Evolutionary conservation across 148 eudicot species (phyloP), one percentile per base, ranked within the genome.

Genomic region (Chenopodium quinoa): DNA sequence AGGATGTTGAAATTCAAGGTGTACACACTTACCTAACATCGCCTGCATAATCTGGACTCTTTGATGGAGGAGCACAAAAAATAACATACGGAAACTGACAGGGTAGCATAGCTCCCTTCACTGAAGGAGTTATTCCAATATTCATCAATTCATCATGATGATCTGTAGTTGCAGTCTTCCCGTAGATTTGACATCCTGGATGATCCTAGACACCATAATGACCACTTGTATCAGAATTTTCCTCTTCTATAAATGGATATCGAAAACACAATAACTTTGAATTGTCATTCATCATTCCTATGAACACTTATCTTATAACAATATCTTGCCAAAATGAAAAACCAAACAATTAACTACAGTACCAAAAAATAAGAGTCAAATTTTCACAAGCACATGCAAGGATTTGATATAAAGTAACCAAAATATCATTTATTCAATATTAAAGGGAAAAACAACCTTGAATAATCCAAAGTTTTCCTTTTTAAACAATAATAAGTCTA

Each of bases 51-150:
- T 94, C 97, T 12, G 80, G 71, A 67, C 82, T 88, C 40, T 82
- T 83, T 34, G 81, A 87, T 27, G 98, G 97, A 56, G 98, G 98
- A 80, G 98, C 98, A 86, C 98, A 94, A 71, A 94, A 94, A 17
- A 94, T 89, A 81, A 94, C 94, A 86, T 89, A 90, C 4, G 97
- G 90, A 82, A 90, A 91, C 86, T 83, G 88, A 22, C 70, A 75
- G 37, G 82, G 58, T 73, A 79, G 72, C 76, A 71, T 85, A 17
- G 83, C 76, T 76, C 82, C 95, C 82, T 88, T 92, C 71, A 91
- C 9, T 74, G 78, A 71, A 27, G 98, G 98, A 79, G n/a, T 83
- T 67, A 94, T 94, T 44, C 93, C 93, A 67, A 92, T 75, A 72
- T 92, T 87, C 4, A 77, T 78, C 80, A 94, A 84, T 81, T 94